Percentiles rank a stretch among this genome's conserved stretches.
Conservation (phyloP, 805 yeast genomes). For the Cyberlindnera maritima region DNA sequence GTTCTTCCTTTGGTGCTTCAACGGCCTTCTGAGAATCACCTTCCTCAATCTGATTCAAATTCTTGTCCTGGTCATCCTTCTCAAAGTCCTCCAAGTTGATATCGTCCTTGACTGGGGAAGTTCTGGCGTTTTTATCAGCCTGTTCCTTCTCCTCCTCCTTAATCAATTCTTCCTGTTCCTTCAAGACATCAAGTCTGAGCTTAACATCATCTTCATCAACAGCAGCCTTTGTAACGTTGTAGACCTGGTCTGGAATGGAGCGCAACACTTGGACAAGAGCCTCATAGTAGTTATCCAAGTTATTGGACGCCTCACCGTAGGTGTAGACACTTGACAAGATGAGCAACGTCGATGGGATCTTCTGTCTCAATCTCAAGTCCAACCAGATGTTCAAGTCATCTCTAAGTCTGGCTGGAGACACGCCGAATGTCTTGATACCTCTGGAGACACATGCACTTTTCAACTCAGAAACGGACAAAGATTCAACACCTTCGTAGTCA, state of each 20-base stretch:
- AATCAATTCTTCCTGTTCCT: constrained; percentile 80
- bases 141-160: constrained; percentile 87
- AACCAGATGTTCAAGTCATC: constrained; percentile 85
- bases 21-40: constrained; percentile 13
- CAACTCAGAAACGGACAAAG: constrained; percentile 74
- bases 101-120: constrained; percentile 33
- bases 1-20: constrained; percentile 15
- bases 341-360: constrained; percentile 87
- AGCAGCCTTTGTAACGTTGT: constrained; percentile 91
- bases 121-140: constrained; percentile 40
- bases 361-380: constrained; percentile 82
- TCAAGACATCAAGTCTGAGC: constrained; percentile 67
- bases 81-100: constrained; percentile 38
- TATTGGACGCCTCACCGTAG: constrained; percentile 59
- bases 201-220: constrained; percentile 60
- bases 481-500: constrained; percentile 90
- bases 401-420: constrained; percentile 78
- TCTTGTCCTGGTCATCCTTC: constrained; percentile 21
- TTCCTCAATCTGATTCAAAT: constrained; percentile 10
- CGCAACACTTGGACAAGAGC: constrained; percentile 84
- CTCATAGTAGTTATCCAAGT: constrained; percentile 63
- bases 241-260: constrained; percentile 92
- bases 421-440: constrained; percentile 80
- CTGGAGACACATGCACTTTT: constrained; percentile 90
- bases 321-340: constrained; percentile 86